Evolutionary conservation across 2,329 filamentous ascomycete species (phyloP), one percentile per base, ranked within the genome.

Genomic region (Ascochyta pisi): DNA sequence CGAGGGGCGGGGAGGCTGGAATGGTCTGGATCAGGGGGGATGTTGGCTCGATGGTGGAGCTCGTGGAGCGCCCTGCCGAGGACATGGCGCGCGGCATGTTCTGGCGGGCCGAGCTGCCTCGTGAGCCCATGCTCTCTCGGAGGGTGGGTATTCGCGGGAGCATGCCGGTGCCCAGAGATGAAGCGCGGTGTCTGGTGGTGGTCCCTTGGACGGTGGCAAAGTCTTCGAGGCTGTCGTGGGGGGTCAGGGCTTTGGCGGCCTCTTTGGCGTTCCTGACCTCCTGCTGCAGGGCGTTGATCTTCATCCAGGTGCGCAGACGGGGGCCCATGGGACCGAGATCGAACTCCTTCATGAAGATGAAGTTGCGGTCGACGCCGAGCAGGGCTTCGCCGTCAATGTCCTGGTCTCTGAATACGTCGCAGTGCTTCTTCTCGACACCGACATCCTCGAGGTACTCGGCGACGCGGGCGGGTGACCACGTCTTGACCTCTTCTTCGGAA

Each of bases 311-410:
- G 75, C 96, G 96, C 59, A 98, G 78, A 58, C 94, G 85, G 54
- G 91, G 85, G 8, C 94, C 94, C 65, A 98, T 93, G 3, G 93
- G 91, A 16, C 94, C 94, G 63, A 98, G 83, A 65, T 97, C 91
- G 67, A 97, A 96, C 42, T 95, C 93, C 72, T 96, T 96, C 80
- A 98, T 89, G 73, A 97, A 96, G 15, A 98, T 83, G 35, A 95
- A 96, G 54, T 91, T 91, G 78, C 97, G 94, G 67, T 97, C 92
- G 91, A 98, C 96, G 49, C 91, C 91, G 48, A 99, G 79, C 35
- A 99, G 79, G 4, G 98, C 94, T 68, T 98, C 93, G 44, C 95
- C 95, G 2, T 90, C 89, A 54, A 99, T 98, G 74, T 99, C 95
- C 76, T 99, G 94, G 69, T 98, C 93, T 65, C 89, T 84, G 69